Conservation (phyloP, 1,284 basidiomycete genomes). For the Malassezia sp. region DNA sequence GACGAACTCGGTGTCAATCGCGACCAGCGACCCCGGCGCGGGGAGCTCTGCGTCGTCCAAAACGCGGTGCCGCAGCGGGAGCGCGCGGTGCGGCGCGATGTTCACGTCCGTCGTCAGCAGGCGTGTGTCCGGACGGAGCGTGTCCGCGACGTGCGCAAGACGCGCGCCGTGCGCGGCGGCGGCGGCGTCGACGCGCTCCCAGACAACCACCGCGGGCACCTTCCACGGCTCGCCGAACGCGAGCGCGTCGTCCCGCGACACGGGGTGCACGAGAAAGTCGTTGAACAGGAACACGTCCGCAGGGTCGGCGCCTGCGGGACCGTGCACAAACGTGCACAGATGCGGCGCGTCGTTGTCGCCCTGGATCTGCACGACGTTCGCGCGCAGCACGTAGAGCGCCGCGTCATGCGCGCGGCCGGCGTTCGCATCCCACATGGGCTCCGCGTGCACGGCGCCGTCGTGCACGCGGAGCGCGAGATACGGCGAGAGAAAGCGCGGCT, state of each 20-base stretch:
- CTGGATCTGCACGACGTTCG: slow-evolving; percentile 71
- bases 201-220: slow-evolving; percentile 77
- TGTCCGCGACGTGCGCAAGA: slow-evolving; percentile 19
- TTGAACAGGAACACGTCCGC: slow-evolving; percentile 81
- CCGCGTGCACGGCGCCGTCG: slow-evolving; percentile 24
- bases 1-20: slow-evolving; percentile 97
- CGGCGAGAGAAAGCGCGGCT: slow-evolving; percentile 50
- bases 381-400: slow-evolving; percentile 51
- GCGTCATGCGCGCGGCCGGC: slow-evolving; percentile 12
- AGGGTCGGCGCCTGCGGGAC: slow-evolving; percentile 52
- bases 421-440: slow-evolving; percentile 18
- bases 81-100: slow-evolving; percentile 58
- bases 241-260: slow-evolving; percentile 73
- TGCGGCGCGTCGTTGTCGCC: slow-evolving; percentile 67
- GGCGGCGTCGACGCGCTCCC: slow-evolving; percentile 62
- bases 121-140: slow-evolving; percentile 19
- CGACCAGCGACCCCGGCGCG: slow-evolving; percentile 67
- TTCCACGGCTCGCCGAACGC: slow-evolving; percentile 80
- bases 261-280: slow-evolving; percentile 78
- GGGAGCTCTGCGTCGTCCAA: slow-evolving; percentile 69
- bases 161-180: slow-evolving; percentile 11
- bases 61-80: slow-evolving; percentile 64
- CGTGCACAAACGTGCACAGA: slow-evolving; percentile 78
- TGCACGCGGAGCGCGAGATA: slow-evolving; percentile 24
- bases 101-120: slow-evolving; percentile 78